Evolutionary conservation across 805 yeast species (phyloP), one percentile per base, ranked within the genome.

Genomic region (Starmerella khaoyaiensis): DNA sequence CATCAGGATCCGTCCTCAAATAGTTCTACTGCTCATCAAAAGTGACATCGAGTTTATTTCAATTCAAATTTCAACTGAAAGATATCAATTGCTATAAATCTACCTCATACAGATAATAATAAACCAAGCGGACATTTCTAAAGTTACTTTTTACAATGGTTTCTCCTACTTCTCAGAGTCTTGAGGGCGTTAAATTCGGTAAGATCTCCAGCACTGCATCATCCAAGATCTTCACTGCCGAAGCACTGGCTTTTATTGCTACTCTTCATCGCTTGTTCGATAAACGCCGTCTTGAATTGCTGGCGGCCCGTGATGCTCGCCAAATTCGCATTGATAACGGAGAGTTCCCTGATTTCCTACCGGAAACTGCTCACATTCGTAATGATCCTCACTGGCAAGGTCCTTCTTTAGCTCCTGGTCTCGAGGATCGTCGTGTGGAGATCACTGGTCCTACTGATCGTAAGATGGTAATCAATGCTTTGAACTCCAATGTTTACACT

Each of bases 371-470:
- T 43, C 55, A 65, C 53, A 69, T 76, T 49, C 67, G 82, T 52
- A 71, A 74, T 30, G 78, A 76, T 55, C 69, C 74, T 24, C 64
- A 73, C 28, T 75, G 82, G 82, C 72, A 71, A 42, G 82, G 81
- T 23, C 77, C 82, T 19, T 67, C 72, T 31, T 72, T 74, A 42
- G 80, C 76, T 29, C 73, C 71, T 15, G 82, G 82, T 16, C 66
- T 75, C 40, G 70, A 66, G 52, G 82, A 76, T 65, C 68, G 82
- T 54, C 67, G 82, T 49, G 80, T 74, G 40, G 82, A 76, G 57
- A 76, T 76, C 59, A 76, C 82, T 33, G 83, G 83, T 27, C 82
- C 82, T 31, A 73, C 80, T 32, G 82, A 75, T 58, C 66, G 81
- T 44, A 75, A 75, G 57, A 75, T 75, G 82, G 80, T 75, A 41